These are phyloP conservation scores for Paecilomyces formosus DNA, from an alignment of 2,329 filamentous ascomycete genomes.

Conservation along the genomic window DNA sequence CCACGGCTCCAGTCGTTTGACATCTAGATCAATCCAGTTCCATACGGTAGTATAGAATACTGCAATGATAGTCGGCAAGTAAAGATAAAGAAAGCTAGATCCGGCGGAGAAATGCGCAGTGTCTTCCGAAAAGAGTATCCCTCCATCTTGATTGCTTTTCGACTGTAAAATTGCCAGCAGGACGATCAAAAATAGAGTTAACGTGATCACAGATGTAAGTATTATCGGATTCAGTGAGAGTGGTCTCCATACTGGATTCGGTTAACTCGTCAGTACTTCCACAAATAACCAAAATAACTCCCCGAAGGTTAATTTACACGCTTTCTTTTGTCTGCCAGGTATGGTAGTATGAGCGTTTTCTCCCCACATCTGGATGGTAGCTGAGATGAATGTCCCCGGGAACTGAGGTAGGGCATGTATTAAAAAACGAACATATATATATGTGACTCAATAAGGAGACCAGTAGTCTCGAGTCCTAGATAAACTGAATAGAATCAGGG, in stretches of 20 bases:
- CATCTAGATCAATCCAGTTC: slow-evolving; percentile 54
- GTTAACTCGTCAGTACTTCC: neutral
- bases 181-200: slow-evolving; percentile 35
- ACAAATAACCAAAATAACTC: neutral
- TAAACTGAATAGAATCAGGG: neutral
- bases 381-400: neutral
- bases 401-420: neutral
- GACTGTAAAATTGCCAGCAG: slow-evolving; percentile 40
- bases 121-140: slow-evolving; percentile 31
- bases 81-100: slow-evolving; percentile 39
- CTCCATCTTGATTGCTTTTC: slow-evolving; percentile 34
- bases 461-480: neutral
- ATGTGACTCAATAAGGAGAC: too few relatives aligned
- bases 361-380: neutral
- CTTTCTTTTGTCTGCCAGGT: neutral
- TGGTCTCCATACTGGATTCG: slow-evolving; percentile 27
- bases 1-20: slow-evolving; percentile 54
- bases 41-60: slow-evolving; percentile 51
- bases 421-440: too few relatives aligned
- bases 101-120: slow-evolving; percentile 30
- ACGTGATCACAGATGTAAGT: slow-evolving; percentile 27
- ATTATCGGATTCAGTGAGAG: slow-evolving; percentile 29
- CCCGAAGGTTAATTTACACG: neutral
- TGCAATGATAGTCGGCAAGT: slow-evolving; percentile 47
- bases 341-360: neutral